Base-by-base conservation (phyloP, 2,329 filamentous ascomycete genomes). In the Scedosporium boydii region DNA sequence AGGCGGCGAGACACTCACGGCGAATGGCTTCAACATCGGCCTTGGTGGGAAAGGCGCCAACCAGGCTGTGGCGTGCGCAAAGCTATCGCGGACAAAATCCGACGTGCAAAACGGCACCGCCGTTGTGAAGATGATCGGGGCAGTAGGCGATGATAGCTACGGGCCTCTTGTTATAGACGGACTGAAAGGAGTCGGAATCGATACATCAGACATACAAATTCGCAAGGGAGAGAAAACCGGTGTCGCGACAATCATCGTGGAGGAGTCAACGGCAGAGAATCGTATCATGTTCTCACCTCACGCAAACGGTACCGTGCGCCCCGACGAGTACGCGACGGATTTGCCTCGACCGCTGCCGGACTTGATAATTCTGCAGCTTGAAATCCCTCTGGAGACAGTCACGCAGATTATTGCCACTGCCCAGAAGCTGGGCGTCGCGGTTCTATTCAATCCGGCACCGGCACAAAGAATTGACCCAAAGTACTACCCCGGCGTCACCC, bases 11-110 rank as follows among this genome's bases (percentile, higher is more conserved):
- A 98, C 93, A 2, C 82, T 98, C 60, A 93, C 90, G 2, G 84
- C 91, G 58, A 81, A 78, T 58, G 85, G 83, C 3, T 89, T 89
- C 73, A 82, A 82, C 70, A 91, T 88, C 42, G 92, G 89, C 53
- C 87, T 89, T 34, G 95, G 93, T 69, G 93, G 95, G 63, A 99
- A 99, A 77, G 93, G 93, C 66, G 92, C 93, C 64, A 98, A 98
- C 78, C 93, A 98, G 78, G 93, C 92, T 64, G 90, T 96, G 62
- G 91, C 92, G 26, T 92, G 89, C 76, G 90, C 88, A 59, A 90
- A 93, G 66, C 84, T 96, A 59, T 95, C 90, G 1, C 83, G 88
- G 58, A 70, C 80, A 29, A 68, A 71, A 38, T 64, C 71, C 64
- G 29, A 56, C 29, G 67, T 73, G 61, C 64, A 70, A 57, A 71